Evolutionary conservation across 2,329 filamentous ascomycete species (phyloP).

Genomic region (Colletotrichum sp.): DNA sequence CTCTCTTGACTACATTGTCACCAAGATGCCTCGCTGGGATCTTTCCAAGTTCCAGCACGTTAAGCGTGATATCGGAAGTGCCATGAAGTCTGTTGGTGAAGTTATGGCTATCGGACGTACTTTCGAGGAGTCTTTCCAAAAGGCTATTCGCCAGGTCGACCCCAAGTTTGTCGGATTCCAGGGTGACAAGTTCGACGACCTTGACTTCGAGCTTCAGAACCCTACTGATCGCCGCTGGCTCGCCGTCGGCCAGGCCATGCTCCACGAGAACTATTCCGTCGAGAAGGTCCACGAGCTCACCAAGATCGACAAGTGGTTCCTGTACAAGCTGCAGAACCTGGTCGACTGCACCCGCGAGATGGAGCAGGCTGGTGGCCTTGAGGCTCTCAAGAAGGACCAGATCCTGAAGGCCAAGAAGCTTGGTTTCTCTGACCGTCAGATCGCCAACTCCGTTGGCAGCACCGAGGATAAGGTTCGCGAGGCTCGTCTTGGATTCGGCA

Average conservation of each 20-base stretch:
- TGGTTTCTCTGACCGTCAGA: conserved; percentile 97
- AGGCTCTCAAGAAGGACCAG: conserved; percentile 86
- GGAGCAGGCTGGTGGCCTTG: conserved; percentile 81
- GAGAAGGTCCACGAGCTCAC: conserved; percentile 91
- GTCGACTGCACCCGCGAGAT: conserved; percentile 89
- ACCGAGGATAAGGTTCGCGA: conserved; percentile 91
- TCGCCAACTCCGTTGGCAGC: conserved; percentile 82
- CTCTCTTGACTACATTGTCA: conserved; percentile 95
- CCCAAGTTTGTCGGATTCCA: conserved; percentile 92
- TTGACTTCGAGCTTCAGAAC: conserved; percentile 89
- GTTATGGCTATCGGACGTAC: conserved; percentile 99
- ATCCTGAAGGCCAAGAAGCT: conserved; percentile 94
- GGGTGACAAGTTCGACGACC: conserved; percentile 90
- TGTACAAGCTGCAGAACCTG: conserved; percentile 98
- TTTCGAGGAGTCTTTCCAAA: conserved; percentile 99
- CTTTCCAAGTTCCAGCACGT: conserved; percentile 99
- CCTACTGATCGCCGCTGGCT: conserved; percentile 97
- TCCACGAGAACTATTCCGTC: conserved; percentile 94
- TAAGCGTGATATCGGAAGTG: conserved; percentile 94
- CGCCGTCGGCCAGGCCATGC: conserved; percentile 96
- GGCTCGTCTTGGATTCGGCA: conserved; percentile 82
- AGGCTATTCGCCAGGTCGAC: conserved; percentile 97
- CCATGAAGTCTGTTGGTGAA: conserved; percentile 99
- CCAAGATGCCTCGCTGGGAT: conserved; percentile 99
- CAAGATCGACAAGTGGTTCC: conserved; percentile 99